phyloP scores from a whole-genome alignment of 306 rosid genomes.

The Lablab purpureus region DNA sequence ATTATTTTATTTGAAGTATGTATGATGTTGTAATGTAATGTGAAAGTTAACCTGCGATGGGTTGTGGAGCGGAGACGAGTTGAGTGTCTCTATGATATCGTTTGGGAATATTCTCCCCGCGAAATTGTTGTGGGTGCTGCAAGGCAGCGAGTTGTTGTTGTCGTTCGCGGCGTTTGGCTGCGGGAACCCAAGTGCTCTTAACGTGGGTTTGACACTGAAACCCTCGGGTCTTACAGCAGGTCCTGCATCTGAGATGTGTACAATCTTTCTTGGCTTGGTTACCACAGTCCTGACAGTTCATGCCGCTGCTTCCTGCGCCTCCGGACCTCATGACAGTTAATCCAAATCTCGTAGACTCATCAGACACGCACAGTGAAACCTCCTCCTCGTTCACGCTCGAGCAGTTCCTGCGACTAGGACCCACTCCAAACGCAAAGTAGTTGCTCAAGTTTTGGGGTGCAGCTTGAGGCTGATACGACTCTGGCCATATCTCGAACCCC shows the following conservation, averaged over 20 bases:
- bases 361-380: slow-evolving; percentile 52
- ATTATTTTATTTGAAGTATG: background rate
- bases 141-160: slow-evolving; percentile 66
- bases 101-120: slow-evolving; percentile 54
- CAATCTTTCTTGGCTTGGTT: slow-evolving; percentile 98
- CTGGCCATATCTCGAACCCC: slow-evolving; percentile 94
- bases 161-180: slow-evolving; percentile 88
- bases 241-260: slow-evolving; percentile 81
- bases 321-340: slow-evolving; percentile 73
- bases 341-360: slow-evolving; percentile 66
- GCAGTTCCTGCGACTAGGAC: slow-evolving; percentile 53
- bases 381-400: slow-evolving; percentile 40
- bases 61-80: slow-evolving; percentile 60
- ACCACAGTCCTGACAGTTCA: slow-evolving; percentile 96
- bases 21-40: background rate
- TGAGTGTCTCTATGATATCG: slow-evolving; percentile 58
- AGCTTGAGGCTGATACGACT: slow-evolving; percentile 44
- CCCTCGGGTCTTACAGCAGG: slow-evolving; percentile 98
- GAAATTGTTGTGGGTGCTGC: slow-evolving; percentile 48
- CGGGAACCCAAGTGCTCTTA: slow-evolving; percentile 99
- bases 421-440: slow-evolving; percentile 77
- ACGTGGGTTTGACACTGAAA: slow-evolving; percentile 90
- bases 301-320: slow-evolving; percentile 50
- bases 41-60: slow-evolving; percentile 65
- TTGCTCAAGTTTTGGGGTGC: slow-evolving; percentile 45